Evolutionary conservation across 257 asterid genomes (phyloP).

Genomic region (Eucommia ulmoides): DNA sequence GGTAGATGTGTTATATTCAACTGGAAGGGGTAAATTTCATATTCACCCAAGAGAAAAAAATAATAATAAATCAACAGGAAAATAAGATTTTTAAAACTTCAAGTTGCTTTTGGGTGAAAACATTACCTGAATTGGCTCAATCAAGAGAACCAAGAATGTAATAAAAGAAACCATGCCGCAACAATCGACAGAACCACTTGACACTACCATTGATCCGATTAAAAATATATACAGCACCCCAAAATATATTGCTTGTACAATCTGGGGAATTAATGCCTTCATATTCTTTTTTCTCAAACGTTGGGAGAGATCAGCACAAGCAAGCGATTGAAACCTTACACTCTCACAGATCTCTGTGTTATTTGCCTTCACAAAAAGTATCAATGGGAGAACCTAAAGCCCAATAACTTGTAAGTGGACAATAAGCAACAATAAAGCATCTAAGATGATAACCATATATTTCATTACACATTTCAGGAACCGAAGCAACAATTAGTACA

Average conservation of each 20-base stretch:
- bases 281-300: constrained; percentile 58
- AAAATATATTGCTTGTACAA: constrained; percentile 50
- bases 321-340: constrained; percentile 59
- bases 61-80: not conserved
- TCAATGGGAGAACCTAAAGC: constrained; percentile 71
- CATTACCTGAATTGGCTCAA: constrained; percentile 81
- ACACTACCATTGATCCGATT: constrained; percentile 40
- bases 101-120: constrained; percentile 1
- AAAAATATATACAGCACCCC: constrained; percentile 48
- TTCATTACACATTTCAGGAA: no score
- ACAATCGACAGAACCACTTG: constrained; percentile 48
- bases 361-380: constrained; percentile 88
- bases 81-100: no score
- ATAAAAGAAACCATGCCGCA: constrained; percentile 53
- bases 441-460: no score
- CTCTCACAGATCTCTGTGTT: constrained; percentile 62
- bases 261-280: constrained; percentile 85
- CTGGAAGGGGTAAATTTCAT: no score
- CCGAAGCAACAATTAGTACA: no score
- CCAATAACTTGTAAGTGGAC: no score
- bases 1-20: no score
- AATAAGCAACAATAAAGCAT: no score
- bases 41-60: no score
- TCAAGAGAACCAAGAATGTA: constrained; percentile 69
- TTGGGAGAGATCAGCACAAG: constrained; percentile 52